Evolutionary conservation across 2,329 filamentous ascomycete genomes (phyloP), one percentile per base, ranked within the genome.

Genomic region (Aspergillus awamori): DNA sequence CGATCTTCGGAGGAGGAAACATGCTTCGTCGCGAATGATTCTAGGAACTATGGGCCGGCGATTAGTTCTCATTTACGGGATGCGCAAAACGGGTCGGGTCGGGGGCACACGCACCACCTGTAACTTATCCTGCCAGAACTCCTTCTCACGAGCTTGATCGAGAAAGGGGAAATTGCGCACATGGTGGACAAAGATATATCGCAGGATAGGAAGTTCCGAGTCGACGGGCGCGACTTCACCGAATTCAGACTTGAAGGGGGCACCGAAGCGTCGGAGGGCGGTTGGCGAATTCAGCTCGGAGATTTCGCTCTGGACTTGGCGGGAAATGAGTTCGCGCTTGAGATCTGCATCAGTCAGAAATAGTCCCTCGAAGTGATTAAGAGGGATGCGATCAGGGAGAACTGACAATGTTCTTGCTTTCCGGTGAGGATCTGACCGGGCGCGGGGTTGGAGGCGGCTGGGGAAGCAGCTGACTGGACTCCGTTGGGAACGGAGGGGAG

Each of bases 91-190:
- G 33, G n/a, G 26, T 26, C n/a, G n/a, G 33, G 39, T 41, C 17
- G 63, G 20, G 45, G 49, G 15, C 39, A 49, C 59, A 88, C 90
- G 69, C 80, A 96, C 92, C 74, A 93, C 87, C 82, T 99, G 95
- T 63, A 99, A 82, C 77, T 96, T 98, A 75, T 98, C 93, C 80
- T 99, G 95, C 95, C 95, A 99, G 73, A 99, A 99, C 79, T 99
- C 95, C 84, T 98, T 97, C 84, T 99, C 95, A 72, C 87, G 90
- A 22, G 95, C 95, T 82, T 96, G 92, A 78, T 99, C 93, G 65
- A 99, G 86, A 74, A 99, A 99, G 1, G 95, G 95, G 71, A 99
- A 99, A 71, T 98, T 96, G 72, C 95, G 92, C 62, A 99, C 88
- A 87, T 98, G 93, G 74, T 98, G 90, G 58, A 98, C 95, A 74